A percentile compares a stretch with the other conserved stretches of the same genome.
These are phyloP conservation scores for Debaryomycetaceae sp. DNA, from an alignment of 1,139 yeast genomes.

Conservation along the genomic window DNA sequence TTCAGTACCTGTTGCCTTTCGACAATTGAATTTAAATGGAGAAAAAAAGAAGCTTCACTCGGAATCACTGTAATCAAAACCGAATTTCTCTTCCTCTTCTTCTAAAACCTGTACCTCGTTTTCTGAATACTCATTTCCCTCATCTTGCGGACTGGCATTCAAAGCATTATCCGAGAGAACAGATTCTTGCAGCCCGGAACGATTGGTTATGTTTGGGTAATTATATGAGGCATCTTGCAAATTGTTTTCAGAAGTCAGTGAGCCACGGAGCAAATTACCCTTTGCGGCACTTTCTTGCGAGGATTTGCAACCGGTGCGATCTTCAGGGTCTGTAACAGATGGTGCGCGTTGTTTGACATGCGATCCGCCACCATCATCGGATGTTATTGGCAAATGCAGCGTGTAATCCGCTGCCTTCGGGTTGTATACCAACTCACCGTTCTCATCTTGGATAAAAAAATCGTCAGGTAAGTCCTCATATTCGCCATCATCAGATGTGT, in stretches of 20 bases:
- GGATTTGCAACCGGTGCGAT: neutral
- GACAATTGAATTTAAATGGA: no score
- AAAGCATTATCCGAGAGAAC: neutral
- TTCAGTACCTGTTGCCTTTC: no score
- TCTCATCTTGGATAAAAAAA: conserved; percentile 12
- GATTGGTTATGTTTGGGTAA: neutral
- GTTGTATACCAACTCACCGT: conserved; percentile 21
- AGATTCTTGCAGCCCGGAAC: no score
- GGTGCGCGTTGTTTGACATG: neutral
- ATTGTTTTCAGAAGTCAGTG: neutral
- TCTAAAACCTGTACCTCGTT: neutral
- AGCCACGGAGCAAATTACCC: no score
- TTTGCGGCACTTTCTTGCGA: neutral
- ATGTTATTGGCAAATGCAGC: neutral
- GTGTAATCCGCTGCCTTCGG: conserved; percentile 9
- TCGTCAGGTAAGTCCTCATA: conserved; percentile 12
- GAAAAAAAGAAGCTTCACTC: no score
- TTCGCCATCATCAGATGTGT: neutral
- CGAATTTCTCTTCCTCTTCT: conserved; percentile 9
- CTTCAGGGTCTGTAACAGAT: neutral
- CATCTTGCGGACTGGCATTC: neutral
- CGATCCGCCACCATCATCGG: neutral
- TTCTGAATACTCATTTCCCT: neutral
- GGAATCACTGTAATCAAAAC: conserved; percentile 13
- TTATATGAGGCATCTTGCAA: neutral